A percentile compares a stretch with the other conserved stretches of the same genome.
These are phyloP conservation scores for Odonthalia washingtoniensis DNA, from an alignment of 31 red algal species.

Conservation along the genomic window DNA sequence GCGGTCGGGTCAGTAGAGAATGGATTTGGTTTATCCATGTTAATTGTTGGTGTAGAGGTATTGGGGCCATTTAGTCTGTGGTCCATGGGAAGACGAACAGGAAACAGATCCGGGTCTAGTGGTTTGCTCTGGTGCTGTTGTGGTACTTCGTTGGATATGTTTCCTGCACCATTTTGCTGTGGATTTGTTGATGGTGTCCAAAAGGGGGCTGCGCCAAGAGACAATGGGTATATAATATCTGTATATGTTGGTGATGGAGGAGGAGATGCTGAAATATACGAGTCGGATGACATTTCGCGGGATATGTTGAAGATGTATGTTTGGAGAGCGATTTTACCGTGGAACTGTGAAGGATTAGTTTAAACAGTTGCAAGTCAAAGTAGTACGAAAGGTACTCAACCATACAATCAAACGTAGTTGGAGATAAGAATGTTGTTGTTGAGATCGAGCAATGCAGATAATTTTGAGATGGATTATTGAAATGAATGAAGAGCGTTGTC, in stretches of 20 bases:
- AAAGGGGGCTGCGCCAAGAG: not conserved
- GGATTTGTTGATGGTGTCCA: too few species aligned
- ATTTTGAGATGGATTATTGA: constrained; percentile 11
- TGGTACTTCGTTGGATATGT: too few species aligned
- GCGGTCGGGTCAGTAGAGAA: too few species aligned
- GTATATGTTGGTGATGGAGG: constrained; percentile 1
- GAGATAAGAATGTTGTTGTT: too few species aligned
- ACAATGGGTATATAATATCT: not conserved
- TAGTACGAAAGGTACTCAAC: constrained; percentile 52
- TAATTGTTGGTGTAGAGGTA: too few species aligned
- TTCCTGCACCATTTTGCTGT: too few species aligned
- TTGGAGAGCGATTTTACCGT: constrained; percentile 41
- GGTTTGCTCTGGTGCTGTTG: too few species aligned
- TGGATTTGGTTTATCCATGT: too few species aligned
- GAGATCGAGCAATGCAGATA: too few species aligned
- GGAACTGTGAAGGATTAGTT: constrained; percentile 53
- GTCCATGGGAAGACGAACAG: too few species aligned
- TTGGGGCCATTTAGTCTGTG: too few species aligned
- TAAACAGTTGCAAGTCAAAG: constrained; percentile 54
- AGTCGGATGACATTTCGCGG: not conserved
- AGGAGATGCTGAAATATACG: not conserved
- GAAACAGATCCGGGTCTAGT: too few species aligned
- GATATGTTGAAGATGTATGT: constrained; percentile 11
- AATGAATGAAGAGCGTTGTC: constrained; percentile 38
- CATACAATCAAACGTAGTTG: constrained; percentile 19